These are phyloP conservation scores for Neofusicoccum sp. DNA, from an alignment of 2,329 filamentous ascomycete species.

Conservation along the genomic window DNA sequence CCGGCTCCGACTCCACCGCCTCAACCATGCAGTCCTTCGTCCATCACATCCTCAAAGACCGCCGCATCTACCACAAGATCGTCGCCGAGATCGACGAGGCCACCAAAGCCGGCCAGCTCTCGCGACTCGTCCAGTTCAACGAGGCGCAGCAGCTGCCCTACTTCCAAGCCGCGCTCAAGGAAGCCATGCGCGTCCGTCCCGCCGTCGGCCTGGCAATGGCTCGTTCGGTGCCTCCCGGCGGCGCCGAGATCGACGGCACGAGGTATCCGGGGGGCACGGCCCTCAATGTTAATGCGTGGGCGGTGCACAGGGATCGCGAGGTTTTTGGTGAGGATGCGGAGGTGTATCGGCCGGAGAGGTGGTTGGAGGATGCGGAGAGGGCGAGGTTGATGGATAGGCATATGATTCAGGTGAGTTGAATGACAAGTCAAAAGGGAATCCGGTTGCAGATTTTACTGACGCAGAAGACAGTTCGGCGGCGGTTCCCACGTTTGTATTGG, in stretches of 20 bases:
- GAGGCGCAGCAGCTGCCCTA: slow-evolving; percentile 30
- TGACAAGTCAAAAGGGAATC: not conserved
- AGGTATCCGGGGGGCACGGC: slow-evolving; percentile 39
- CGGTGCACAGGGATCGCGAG: slow-evolving; percentile 39
- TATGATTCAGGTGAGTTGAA: slow-evolving; percentile 25
- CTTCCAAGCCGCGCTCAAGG: slow-evolving; percentile 36
- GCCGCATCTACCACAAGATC: slow-evolving; percentile 39
- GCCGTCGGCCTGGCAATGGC: slow-evolving; percentile 32
- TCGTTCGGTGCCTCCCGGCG: slow-evolving; percentile 29
- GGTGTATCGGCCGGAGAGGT: slow-evolving; percentile 45
- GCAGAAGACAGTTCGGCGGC: slow-evolving; percentile 28
- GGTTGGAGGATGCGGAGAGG: slow-evolving; percentile 38
- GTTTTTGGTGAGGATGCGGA: slow-evolving; percentile 43
- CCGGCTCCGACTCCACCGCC: slow-evolving; percentile 35
- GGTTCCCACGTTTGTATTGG: slow-evolving; percentile 36
- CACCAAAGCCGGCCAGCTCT: slow-evolving; percentile 17
- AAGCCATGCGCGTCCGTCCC: slow-evolving; percentile 39
- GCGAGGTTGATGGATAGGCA: slow-evolving; percentile 29
- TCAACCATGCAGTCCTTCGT: slow-evolving; percentile 35
- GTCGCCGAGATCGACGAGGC: slow-evolving; percentile 22
- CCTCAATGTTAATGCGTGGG: slow-evolving; percentile 47
- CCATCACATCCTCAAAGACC: slow-evolving; percentile 29
- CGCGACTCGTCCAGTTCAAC: slow-evolving; percentile 22
- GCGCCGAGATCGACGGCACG: slow-evolving; percentile 32
- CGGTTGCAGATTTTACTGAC: not conserved